Evolutionary conservation across 148 eudicot genomes (phyloP).

Genomic region (Talinum fruticosum): DNA sequence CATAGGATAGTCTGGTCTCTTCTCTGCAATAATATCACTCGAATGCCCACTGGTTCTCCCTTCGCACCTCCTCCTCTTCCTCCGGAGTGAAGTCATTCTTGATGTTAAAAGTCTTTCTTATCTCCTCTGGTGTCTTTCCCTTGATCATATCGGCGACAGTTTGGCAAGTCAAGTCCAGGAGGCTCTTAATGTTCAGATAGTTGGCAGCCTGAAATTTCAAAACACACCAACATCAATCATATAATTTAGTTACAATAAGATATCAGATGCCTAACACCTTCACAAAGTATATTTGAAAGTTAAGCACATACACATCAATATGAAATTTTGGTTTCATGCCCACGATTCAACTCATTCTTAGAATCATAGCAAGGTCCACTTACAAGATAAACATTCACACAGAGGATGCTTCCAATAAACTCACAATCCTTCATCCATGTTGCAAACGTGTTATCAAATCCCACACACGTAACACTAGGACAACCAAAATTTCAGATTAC

Average conservation of each 20-base stretch:
- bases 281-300: too few species aligned
- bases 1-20: constrained; percentile 1
- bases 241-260: not conserved
- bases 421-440: too few species aligned
- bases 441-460: too few species aligned
- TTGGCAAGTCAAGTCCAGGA: constrained; percentile 50
- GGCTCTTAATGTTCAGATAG: constrained; percentile 46
- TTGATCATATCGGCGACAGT: constrained; percentile 45
- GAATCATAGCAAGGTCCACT: not conserved
- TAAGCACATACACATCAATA: not conserved
- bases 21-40: constrained; percentile 19
- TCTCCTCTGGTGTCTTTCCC: constrained; percentile 50
- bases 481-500: too few species aligned
- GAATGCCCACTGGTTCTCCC: constrained; percentile 57
- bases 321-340: not conserved
- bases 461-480: too few species aligned
- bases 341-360: not conserved
- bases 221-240: not conserved
- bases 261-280: not conserved
- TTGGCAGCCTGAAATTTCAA: constrained; percentile 40
- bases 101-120: constrained; percentile 47
- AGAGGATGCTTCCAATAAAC: too few species aligned
- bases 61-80: constrained; percentile 46
- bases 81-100: constrained; percentile 47
- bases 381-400: too few species aligned